Percentiles rank a stretch among this genome's conserved stretches.
These are phyloP conservation scores for Petunia hybrid DNA, from an alignment of 305 asterid genomes.

Conservation along the genomic window DNA sequence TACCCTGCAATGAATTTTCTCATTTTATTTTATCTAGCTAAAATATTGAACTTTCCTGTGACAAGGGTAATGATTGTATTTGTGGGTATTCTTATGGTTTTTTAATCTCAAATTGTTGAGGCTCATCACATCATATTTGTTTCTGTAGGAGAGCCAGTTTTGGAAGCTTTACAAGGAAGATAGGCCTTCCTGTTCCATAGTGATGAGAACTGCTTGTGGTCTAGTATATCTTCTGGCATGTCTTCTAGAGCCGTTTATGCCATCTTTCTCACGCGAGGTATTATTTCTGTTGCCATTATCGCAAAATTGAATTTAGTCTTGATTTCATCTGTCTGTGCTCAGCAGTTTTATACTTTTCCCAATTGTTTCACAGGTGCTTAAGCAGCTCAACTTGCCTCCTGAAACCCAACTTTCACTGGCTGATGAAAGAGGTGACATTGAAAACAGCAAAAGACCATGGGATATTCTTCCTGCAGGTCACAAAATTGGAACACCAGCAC, in stretches of 20 bases:
- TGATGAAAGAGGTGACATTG: slow-evolving; percentile 70
- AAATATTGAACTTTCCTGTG: not conserved
- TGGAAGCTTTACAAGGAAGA: slow-evolving; percentile 99
- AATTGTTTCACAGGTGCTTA: slow-evolving; percentile 63
- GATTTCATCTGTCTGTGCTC: slow-evolving; percentile 15
- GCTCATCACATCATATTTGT: slow-evolving; percentile 20
- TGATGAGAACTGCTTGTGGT: slow-evolving; percentile 87
- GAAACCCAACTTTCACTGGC: slow-evolving; percentile 68
- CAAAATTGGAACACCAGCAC: slow-evolving; percentile 81
- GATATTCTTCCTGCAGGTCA: slow-evolving; percentile 81
- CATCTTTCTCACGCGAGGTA: slow-evolving; percentile 88
- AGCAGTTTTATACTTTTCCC: slow-evolving; percentile 34
- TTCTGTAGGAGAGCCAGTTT: slow-evolving; percentile 78
- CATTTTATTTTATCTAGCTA: not conserved
- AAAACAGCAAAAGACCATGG: slow-evolving; percentile 87
- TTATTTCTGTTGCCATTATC: slow-evolving; percentile 31
- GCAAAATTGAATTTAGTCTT: not conserved
- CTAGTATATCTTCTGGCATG: slow-evolving; percentile 88
- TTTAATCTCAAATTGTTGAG: slow-evolving; percentile 1
- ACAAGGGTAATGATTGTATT: not conserved
- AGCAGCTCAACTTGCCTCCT: slow-evolving; percentile 86
- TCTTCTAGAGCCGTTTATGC: slow-evolving; percentile 94
- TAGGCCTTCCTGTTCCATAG: slow-evolving; percentile 68
- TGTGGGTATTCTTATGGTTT: slow-evolving; percentile 23
- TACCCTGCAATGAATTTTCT: not conserved